A percentile compares a stretch with the other conserved stretches of the same genome.
These are phyloP conservation scores for Chondrus crispus DNA, from an alignment of 23 red algal genomes.

Conservation along the genomic window DNA sequence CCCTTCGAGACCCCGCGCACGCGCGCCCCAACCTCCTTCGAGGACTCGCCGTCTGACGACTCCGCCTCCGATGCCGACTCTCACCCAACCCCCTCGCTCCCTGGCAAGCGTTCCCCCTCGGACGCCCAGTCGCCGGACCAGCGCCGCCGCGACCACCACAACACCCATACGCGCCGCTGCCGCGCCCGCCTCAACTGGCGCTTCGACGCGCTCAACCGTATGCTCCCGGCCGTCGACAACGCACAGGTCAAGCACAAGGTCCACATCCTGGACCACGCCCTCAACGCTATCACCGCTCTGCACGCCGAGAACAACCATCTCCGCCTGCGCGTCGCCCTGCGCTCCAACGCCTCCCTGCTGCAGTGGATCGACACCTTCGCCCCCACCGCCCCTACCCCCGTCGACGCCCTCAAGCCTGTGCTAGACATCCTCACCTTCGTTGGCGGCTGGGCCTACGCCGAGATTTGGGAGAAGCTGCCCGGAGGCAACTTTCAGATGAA, in stretches of 20 bases:
- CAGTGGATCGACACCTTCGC: slow-evolving; percentile 23
- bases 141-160: slow-evolving; percentile 57
- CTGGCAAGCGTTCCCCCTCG: not conserved
- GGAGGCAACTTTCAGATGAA: not conserved
- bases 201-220: slow-evolving; percentile 44
- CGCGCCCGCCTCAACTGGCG: slow-evolving; percentile 52
- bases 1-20: not conserved
- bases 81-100: not conserved
- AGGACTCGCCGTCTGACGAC: not conserved
- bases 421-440: slow-evolving; percentile 9
- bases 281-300: not conserved
- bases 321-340: slow-evolving; percentile 19
- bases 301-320: slow-evolving; percentile 29
- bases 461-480: not conserved
- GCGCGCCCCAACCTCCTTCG: not conserved
- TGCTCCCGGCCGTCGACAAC: slow-evolving; percentile 38
- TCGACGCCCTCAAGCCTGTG: not conserved
- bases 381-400: not conserved
- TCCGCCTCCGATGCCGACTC: not conserved
- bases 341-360: not conserved
- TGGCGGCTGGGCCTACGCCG: slow-evolving; percentile 31
- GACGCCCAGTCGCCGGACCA: slow-evolving; percentile 21
- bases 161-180: slow-evolving; percentile 61
- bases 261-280: slow-evolving; percentile 48
- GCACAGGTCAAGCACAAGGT: slow-evolving; percentile 54